phyloP scores from a whole-genome alignment of 306 rosid species.

The Acacia crassicarpa region DNA sequence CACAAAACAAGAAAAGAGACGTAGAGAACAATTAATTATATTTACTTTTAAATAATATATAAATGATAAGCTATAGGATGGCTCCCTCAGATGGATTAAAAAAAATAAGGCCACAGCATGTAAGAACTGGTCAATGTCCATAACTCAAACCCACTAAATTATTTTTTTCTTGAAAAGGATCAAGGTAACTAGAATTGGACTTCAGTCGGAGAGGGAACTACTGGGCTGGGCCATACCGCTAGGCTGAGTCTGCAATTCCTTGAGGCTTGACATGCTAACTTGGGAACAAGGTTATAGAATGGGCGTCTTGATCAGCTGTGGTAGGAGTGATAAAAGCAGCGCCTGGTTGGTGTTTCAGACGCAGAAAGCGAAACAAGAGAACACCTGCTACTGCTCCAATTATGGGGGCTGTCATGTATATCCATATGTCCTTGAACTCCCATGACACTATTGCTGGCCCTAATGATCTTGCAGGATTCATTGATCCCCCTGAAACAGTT shows the following conservation, averaged over 20 bases:
- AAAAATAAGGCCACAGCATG: no score
- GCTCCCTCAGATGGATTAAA: no score
- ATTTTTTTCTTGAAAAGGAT: no score
- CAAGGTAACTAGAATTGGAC: not conserved
- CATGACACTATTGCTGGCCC: conserved; percentile 82
- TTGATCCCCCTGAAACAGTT: conserved; percentile 83
- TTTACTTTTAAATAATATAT: not conserved
- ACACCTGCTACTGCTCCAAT: conserved; percentile 65
- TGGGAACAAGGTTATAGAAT: conserved; percentile 29
- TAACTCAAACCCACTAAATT: no score
- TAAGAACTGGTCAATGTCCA: no score
- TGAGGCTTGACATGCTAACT: conserved; percentile 30
- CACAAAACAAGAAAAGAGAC: not conserved
- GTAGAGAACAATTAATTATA: not conserved
- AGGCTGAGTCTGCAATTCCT: conserved; percentile 14
- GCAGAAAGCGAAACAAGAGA: conserved; percentile 43
- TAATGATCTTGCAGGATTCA: conserved; percentile 91
- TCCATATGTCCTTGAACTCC: conserved; percentile 69
- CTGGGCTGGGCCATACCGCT: not conserved
- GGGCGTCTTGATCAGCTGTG: conserved; percentile 20
- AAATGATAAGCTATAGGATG: not conserved
- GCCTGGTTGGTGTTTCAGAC: conserved; percentile 32
- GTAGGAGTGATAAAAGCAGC: conserved; percentile 31
- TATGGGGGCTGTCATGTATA: conserved; percentile 67
- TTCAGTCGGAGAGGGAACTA: not conserved